Evolutionary conservation across 2,329 filamentous ascomycete species (phyloP), one percentile per base, ranked within the genome.

Genomic region (Scytalidium sp.): DNA sequence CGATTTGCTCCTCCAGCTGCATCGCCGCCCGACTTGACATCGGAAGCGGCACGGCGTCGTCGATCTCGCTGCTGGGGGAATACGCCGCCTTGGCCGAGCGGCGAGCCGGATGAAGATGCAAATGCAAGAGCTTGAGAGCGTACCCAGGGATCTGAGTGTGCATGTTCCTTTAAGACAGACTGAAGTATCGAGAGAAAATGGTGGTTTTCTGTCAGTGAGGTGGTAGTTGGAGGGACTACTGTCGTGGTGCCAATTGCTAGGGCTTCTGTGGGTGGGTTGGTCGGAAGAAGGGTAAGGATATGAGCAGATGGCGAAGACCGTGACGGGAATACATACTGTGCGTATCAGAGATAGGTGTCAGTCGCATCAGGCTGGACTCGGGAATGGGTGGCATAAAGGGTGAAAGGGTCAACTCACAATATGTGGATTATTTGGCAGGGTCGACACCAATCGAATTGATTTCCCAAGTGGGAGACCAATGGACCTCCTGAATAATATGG

Each of bases 181-280:
- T 82, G 74, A 19, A 87, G 72, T 45, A 86, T 78, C 9, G 68
- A 60, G n/a, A 83, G 62, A 62, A 88, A 88, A 19, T 69, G 66
- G 9, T 68, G 74, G 62, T 87, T 88, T 60, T 80, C 76, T 19
- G 64, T 69, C 60, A 88, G 84, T 19, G 80, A 77, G 36, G 71
- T 67, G 3, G 84, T 81, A 0, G 80, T 84, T 1, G 83, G 83
- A 2, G 83, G 83, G n/a, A 85, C 54, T 15, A 68, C 59, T 5
- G 76, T 79, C 0, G 81, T 79, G 2, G 74, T 80, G 44, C 84
- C 84, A 52, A 88, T 79, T 13, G 82, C 75, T 19, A 87, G 68
- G 22, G 65, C 63, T 5, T 70, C 63, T 3, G 70, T 77, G 0
- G 83, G 83, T 2, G 83, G 81, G 13, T 73, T 66, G 36, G 75